Evolutionary conservation across 306 rosid genomes (phyloP).

Genomic region (Phaseolus lunatus): DNA sequence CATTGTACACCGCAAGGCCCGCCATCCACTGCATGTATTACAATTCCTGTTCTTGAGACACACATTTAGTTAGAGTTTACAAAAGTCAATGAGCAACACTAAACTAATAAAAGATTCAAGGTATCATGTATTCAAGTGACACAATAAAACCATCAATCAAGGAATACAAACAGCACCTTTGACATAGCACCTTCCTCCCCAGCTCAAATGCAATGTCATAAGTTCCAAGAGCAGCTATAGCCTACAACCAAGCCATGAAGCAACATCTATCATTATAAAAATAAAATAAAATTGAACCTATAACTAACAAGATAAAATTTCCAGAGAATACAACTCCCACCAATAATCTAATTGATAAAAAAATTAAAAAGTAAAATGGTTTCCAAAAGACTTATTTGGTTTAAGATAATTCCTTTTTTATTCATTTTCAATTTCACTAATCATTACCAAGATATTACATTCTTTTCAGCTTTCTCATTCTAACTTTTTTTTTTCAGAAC

Average conservation of each 20-base stretch:
- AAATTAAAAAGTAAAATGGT: constrained; percentile 7
- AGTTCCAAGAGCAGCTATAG: constrained; percentile 90
- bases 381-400: neutral
- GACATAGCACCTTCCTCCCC: constrained; percentile 93
- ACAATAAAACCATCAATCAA: constrained; percentile 36
- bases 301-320: constrained; percentile 16
- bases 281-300: constrained; percentile 6
- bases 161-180: constrained; percentile 65
- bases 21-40: constrained; percentile 91
- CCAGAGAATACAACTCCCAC: constrained; percentile 26
- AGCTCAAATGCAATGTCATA: constrained; percentile 91
- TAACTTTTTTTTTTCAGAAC: no score
- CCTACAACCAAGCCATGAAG: constrained; percentile 60
- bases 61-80: constrained; percentile 45
- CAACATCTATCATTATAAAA: constrained; percentile 22
- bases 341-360: constrained; percentile 29
- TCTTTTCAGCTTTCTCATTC: neutral
- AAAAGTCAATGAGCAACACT: constrained; percentile 32
- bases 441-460: neutral
- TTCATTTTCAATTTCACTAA: neutral
- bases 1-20: constrained; percentile 86
- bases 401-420: neutral
- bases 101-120: constrained; percentile 4
- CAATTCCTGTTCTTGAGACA: constrained; percentile 70
- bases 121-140: constrained; percentile 10